Percentiles rank a stretch among this genome's conserved stretches.
Evolutionary conservation across 257 asterid genomes (phyloP).

Genomic region (Galeopsis tetrahit): DNA sequence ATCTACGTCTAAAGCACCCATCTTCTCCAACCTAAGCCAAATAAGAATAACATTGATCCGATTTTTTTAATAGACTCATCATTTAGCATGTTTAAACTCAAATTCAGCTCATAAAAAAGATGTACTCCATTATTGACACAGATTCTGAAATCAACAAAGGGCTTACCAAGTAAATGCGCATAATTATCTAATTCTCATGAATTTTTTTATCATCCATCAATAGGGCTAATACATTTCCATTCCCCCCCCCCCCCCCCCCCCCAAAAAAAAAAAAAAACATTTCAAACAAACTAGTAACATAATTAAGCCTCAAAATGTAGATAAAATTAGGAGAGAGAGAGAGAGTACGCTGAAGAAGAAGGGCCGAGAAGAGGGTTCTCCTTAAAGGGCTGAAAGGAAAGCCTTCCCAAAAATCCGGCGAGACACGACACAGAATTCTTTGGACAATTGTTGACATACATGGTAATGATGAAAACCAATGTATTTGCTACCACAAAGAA

Average conservation of each 20-base stretch:
- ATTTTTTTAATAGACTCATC: constrained; percentile 5
- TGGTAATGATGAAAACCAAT: constrained; percentile 65
- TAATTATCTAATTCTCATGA: not conserved
- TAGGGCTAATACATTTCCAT: not conserved
- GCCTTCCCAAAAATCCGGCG: constrained; percentile 69
- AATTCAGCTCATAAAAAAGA: not conserved
- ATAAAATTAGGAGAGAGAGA: not conserved
- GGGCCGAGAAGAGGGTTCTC: constrained; percentile 95
- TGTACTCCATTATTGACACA: not conserved
- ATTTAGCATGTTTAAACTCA: not conserved
- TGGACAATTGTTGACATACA: constrained; percentile 79
- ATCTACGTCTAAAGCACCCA: constrained; percentile 86
- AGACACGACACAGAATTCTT: constrained; percentile 65
- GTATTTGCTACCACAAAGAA: constrained; percentile 61
- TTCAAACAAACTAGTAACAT: not conserved
- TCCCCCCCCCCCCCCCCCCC: too few species aligned
- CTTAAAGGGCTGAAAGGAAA: constrained; percentile 87
- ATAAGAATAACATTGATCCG: not conserved
- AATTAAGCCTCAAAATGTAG: not conserved
- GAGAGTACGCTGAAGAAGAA: constrained; percentile 75
- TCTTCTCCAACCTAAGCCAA: constrained; percentile 59
- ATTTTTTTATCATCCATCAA: not conserved
- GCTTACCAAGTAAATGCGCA: not conserved
- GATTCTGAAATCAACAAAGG: not conserved
- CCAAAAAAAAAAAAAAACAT: too few species aligned